These are phyloP conservation scores for Saraca asoca DNA, from an alignment of 331 rosid genomes.

Conservation along the genomic window DNA sequence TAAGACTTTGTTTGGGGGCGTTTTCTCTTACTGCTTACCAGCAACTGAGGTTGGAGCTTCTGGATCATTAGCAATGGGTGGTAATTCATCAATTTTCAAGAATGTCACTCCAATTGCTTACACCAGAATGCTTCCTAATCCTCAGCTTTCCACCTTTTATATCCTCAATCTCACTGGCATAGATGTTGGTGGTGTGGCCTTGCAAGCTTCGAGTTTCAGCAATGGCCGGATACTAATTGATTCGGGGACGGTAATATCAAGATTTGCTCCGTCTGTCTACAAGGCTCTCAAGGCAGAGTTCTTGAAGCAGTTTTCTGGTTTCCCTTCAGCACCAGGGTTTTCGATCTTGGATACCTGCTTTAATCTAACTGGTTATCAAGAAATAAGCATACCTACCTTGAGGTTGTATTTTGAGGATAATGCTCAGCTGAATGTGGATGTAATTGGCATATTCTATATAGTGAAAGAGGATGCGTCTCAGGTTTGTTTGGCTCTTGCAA, in stretches of 20 bases:
- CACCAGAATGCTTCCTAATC: slow-evolving; percentile 63
- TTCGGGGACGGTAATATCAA: slow-evolving; percentile 83
- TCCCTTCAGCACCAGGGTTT: slow-evolving; percentile 55
- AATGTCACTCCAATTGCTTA: slow-evolving; percentile 67
- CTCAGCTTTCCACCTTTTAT: slow-evolving; percentile 61
- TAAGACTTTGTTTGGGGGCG: slow-evolving; percentile 59
- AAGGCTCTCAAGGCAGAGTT: slow-evolving; percentile 66
- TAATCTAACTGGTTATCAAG: slow-evolving; percentile 56
- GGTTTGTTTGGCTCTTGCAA: slow-evolving; percentile 76
- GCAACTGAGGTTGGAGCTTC: slow-evolving; percentile 53
- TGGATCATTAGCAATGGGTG: slow-evolving; percentile 77
- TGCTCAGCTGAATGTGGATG: slow-evolving; percentile 65
- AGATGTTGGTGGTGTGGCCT: slow-evolving; percentile 58
- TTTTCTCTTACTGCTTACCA: slow-evolving; percentile 87
- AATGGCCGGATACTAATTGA: slow-evolving; percentile 57
- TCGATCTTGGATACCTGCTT: slow-evolving; percentile 79
- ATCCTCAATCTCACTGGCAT: slow-evolving; percentile 72
- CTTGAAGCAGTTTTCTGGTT: slow-evolving; percentile 65
- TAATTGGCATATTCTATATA: slow-evolving; percentile 50
- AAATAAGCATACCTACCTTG: slow-evolving; percentile 59
- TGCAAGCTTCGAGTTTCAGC: slow-evolving; percentile 41
- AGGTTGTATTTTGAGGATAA: slow-evolving; percentile 59
- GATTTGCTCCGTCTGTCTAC: slow-evolving; percentile 69
- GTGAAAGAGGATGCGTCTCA: slow-evolving; percentile 66
- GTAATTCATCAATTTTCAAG: slow-evolving; percentile 57